These are phyloP conservation scores for Schizonepeta tenuifolia DNA, from an alignment of 257 asterid genomes.

Conservation along the genomic window DNA sequence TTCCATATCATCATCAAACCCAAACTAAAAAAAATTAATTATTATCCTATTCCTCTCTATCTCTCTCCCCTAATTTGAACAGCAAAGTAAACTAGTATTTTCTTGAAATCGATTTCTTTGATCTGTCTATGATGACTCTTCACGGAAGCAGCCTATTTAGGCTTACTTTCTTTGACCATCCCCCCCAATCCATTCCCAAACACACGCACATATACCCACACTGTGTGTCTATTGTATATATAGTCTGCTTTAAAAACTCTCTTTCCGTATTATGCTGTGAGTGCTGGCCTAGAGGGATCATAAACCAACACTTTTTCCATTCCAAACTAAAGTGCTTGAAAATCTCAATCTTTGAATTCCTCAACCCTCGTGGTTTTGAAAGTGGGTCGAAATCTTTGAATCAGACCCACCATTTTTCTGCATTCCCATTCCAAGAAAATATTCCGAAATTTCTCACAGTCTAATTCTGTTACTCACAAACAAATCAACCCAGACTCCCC, in stretches of 20 bases:
- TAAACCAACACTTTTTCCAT: background rate
- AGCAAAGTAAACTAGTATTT: background rate
- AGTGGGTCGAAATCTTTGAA: slow-evolving; percentile 42
- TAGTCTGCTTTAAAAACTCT: slow-evolving; percentile 21
- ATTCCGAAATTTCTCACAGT: slow-evolving; percentile 37
- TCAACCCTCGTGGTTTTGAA: slow-evolving; percentile 52
- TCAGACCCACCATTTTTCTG: slow-evolving; percentile 37
- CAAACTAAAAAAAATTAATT: too few species aligned
- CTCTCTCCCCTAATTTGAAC: background rate
- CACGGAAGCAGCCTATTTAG: slow-evolving; percentile 44
- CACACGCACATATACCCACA: background rate
- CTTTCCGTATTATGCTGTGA: background rate
- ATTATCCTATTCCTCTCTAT: background rate
- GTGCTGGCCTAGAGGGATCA: slow-evolving; percentile 14
- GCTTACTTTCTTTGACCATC: slow-evolving; percentile 69
- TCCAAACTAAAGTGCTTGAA: slow-evolving; percentile 14
- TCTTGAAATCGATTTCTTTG: background rate
- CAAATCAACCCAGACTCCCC: slow-evolving; percentile 36
- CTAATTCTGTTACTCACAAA: slow-evolving; percentile 27
- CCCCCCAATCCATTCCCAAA: background rate
- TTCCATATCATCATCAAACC: background rate
- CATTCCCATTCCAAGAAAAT: slow-evolving; percentile 41
- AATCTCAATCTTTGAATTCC: slow-evolving; percentile 53
- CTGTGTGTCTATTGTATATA: slow-evolving; percentile 10
- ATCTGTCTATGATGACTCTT: slow-evolving; percentile 33